Evolutionary conservation across 2,329 filamentous ascomycete species (phyloP).

Genomic region (Neurospora sp.): DNA sequence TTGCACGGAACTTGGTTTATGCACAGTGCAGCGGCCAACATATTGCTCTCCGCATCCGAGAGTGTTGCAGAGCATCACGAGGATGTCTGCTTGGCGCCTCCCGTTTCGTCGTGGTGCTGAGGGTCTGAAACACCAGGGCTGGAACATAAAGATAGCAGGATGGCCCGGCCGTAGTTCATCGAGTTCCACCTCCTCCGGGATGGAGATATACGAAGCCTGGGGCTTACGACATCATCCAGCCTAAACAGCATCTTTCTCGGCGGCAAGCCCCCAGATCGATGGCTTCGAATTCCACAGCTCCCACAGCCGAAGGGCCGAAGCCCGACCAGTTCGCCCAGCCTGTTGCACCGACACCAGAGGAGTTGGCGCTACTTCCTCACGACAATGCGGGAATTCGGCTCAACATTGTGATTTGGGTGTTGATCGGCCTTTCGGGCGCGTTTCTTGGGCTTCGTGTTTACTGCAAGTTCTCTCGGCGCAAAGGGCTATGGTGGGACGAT

Average conservation of each 20-base stretch:
- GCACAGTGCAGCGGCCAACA: background rate
- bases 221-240: background rate
- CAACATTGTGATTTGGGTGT: conserved; percentile 13
- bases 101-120: background rate
- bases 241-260: background rate
- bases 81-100: background rate
- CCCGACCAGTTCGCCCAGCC: conserved; percentile 12
- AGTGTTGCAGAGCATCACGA: background rate
- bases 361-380: conserved; percentile 11
- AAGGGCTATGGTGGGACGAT: conserved; percentile 18
- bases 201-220: background rate
- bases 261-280: background rate
- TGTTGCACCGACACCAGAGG: conserved; percentile 1
- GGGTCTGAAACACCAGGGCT: background rate
- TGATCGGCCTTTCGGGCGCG: conserved; percentile 10
- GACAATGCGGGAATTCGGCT: conserved; percentile 12
- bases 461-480: conserved; percentile 14
- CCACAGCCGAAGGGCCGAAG: background rate
- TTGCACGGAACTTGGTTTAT: background rate
- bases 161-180: background rate
- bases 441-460: conserved; percentile 17
- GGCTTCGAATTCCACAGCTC: background rate
- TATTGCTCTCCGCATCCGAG: background rate
- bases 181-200: background rate
- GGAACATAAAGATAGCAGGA: background rate